Evolutionary conservation across 495 filamentous ascomycete genomes (phyloP), one percentile per base, ranked within the genome.

Genomic region (Podospora anserina): DNA sequence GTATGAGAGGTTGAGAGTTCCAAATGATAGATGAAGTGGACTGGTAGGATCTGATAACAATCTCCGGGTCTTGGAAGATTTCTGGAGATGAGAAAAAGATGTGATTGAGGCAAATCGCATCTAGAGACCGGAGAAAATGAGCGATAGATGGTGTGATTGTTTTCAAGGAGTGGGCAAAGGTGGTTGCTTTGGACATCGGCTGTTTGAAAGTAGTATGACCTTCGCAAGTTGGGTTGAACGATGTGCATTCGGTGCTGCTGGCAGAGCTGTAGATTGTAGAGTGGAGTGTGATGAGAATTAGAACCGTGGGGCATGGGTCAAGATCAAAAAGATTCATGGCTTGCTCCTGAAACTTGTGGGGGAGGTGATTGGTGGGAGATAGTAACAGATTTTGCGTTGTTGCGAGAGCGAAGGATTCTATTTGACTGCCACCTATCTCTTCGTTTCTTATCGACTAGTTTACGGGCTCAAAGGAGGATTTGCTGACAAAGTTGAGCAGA

Each of bases 271-370:
- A 30, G 59, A 61, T 11, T 7, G 20, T 61, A 30, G 26, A 61
- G 27, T 32, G 59, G 5, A 61, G 59, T 26, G 26, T 61, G 20
- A 61, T 61, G 59, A 61, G 59, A 5, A 61, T n/a, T 13, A 30
- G 59, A 7, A 30, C 32, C 0, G 59, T 7, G 5, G n/a, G 16
- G 5, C 4, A 61, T 9, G 30, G 59, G 26, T 27, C 20, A 18
- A 61, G 26, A 18, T 28, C 59, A 30, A 28, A n/a, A 6, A 30
- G 59, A 30, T 26, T 61, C 26, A 28, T 61, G 23, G 9, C 13
- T 49, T 49, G 5, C 9, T 13, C 15, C 2, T 49, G 39, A 16
- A 49, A 13, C 15, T 13, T 49, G 3, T 5, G 34, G 6, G 34
- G 11, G 2, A 11, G 39, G 39, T 49, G 39, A 49, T 13, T 11